phyloP scores from a whole-genome alignment of 129 eudicot genomes.

The Pseudognaphalium luteoalbum region DNA sequence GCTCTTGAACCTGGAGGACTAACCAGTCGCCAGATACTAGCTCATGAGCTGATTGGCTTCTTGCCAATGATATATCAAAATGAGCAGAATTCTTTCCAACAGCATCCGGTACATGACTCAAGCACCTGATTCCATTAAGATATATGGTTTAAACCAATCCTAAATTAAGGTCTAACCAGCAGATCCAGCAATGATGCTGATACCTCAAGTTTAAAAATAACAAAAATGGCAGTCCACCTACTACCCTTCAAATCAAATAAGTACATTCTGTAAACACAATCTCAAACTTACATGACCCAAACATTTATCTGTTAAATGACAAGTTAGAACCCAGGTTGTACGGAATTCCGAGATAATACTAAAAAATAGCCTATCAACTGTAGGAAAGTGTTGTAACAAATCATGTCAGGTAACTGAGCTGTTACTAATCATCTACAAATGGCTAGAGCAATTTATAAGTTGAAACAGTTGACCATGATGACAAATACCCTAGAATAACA shows the following conservation, averaged over 20 bases:
- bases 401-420: neutral
- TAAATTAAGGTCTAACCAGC: slow-evolving; percentile 8
- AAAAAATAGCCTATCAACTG: neutral
- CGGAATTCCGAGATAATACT: neutral
- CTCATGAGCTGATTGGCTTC: slow-evolving; percentile 47
- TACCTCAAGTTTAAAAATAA: neutral
- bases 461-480: slow-evolving; percentile 1
- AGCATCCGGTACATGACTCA: slow-evolving; percentile 92
- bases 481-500: neutral
- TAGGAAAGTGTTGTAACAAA: neutral
- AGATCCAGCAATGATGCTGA: slow-evolving; percentile 11
- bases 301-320: too few relatives aligned
- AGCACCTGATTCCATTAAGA: slow-evolving; percentile 67
- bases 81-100: slow-evolving; percentile 90
- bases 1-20: slow-evolving; percentile 86
- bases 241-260: neutral
- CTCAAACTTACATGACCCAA: neutral
- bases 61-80: slow-evolving; percentile 83
- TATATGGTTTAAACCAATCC: neutral
- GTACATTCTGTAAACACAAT: neutral
- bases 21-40: slow-evolving; percentile 80
- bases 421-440: neutral
- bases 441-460: neutral
- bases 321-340: neutral
- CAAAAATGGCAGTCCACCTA: neutral